Evolutionary conservation across 306 rosid genomes (phyloP).

Genomic region (Rosa lucieae): DNA sequence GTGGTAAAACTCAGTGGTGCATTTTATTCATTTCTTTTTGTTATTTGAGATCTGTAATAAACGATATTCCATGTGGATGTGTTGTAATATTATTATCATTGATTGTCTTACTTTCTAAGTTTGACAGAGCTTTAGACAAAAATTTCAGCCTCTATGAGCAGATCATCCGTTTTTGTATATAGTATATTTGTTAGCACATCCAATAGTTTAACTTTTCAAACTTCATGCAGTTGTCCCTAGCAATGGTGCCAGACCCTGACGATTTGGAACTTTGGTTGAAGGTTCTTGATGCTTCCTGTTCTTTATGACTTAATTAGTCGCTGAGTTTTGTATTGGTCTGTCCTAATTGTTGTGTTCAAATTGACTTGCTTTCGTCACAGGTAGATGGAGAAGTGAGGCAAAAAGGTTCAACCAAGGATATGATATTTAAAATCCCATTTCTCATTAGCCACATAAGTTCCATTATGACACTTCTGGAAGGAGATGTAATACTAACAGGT

Average conservation of each 20-base stretch:
- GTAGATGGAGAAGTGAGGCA: slow-evolving; percentile 86
- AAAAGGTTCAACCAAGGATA: slow-evolving; percentile 92
- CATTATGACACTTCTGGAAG: slow-evolving; percentile 81
- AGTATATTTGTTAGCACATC: slow-evolving; percentile 7
- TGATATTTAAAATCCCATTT: slow-evolving; percentile 90
- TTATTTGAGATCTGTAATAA: neutral
- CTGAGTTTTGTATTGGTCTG: slow-evolving; percentile 7
- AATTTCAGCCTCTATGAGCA: slow-evolving; percentile 8
- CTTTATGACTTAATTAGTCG: neutral
- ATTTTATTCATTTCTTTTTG: slow-evolving; percentile 18
- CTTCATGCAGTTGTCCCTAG: slow-evolving; percentile 68
- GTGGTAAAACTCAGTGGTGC: slow-evolving; percentile 46
- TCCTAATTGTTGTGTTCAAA: slow-evolving; percentile 19
- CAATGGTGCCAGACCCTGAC: slow-evolving; percentile 72
- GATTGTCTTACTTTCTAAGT: neutral
- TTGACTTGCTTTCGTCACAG: slow-evolving; percentile 39
- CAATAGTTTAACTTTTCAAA: slow-evolving; percentile 10
- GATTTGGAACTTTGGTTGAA: slow-evolving; percentile 84
- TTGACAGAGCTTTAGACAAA: neutral
- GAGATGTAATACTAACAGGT: slow-evolving; percentile 96
- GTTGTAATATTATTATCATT: neutral
- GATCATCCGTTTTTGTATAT: slow-evolving; percentile 2
- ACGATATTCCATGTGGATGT: neutral
- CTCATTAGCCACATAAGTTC: slow-evolving; percentile 90
- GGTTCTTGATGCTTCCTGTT: slow-evolving; percentile 44